Conservation (phyloP, 106 monocot genomes). For the Iris macrosiphon region DNA sequence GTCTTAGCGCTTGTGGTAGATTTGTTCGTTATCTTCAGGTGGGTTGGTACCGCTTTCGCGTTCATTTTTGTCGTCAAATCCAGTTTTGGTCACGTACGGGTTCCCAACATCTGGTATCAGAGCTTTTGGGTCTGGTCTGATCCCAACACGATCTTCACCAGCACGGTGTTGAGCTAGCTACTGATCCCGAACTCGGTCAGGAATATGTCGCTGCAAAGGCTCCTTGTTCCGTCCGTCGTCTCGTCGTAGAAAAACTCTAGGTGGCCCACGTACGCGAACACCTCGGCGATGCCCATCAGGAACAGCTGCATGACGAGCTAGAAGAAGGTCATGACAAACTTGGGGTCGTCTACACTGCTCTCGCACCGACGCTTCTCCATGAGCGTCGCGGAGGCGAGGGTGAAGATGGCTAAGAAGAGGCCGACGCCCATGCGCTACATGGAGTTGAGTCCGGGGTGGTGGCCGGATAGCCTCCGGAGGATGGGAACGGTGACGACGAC, state of each 20-base stretch:
- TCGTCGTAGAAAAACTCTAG: constrained; percentile 53
- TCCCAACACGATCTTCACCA: constrained; percentile 27
- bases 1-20: too few species aligned
- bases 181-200: constrained; percentile 25
- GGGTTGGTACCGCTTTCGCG: too few species aligned
- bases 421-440: constrained; percentile 50
- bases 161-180: constrained; percentile 15
- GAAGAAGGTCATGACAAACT: constrained; percentile 13
- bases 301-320: constrained; percentile 50
- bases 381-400: constrained; percentile 15
- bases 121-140: too few species aligned
- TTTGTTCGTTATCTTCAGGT: too few species aligned
- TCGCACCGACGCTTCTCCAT: constrained; percentile 24
- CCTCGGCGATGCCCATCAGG: constrained; percentile 35
- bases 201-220: constrained; percentile 24
- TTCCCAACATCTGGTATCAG: too few species aligned
- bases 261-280: constrained; percentile 43
- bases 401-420: constrained; percentile 28
- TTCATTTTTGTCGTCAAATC: too few species aligned
- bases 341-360: too few species aligned
- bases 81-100: too few species aligned
- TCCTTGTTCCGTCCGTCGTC: constrained; percentile 37
- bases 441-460: constrained; percentile 26
- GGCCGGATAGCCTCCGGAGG: constrained; percentile 25
- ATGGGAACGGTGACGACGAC: constrained; percentile 25